Evolutionary conservation across 148 eudicot species (phyloP).

Genomic region (Camellia lanceoleosa): DNA sequence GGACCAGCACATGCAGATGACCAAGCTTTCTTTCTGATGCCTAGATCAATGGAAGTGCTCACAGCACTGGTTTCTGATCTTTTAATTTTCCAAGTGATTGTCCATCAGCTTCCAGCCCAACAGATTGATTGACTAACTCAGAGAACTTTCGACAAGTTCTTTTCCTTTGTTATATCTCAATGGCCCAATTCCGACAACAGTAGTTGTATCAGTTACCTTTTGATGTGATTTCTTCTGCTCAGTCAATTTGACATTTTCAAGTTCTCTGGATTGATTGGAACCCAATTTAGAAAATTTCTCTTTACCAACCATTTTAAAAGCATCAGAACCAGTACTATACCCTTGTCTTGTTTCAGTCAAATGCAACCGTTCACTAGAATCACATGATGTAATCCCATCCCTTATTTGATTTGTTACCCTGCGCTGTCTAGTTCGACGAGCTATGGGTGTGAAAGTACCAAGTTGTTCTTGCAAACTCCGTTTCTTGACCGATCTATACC

Average conservation of each 20-base stretch:
- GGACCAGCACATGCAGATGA: constrained; percentile 21
- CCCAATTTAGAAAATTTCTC: constrained; percentile 13
- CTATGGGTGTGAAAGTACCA: constrained; percentile 29
- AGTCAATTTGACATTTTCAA: constrained; percentile 14
- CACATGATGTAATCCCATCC: constrained; percentile 11
- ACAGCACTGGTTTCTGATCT: constrained; percentile 25
- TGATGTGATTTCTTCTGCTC: constrained; percentile 8
- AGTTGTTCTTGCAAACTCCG: constrained; percentile 17
- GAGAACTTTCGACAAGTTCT: constrained; percentile 25
- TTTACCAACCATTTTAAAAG: constrained; percentile 9
- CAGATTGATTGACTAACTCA: constrained; percentile 14
- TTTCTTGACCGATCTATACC: constrained; percentile 29
- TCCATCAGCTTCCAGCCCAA: constrained; percentile 18
- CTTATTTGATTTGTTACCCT: constrained; percentile 13
- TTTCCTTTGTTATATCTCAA: constrained; percentile 20
- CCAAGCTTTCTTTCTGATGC: constrained; percentile 18
- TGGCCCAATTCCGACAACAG: constrained; percentile 20
- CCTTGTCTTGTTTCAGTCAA: constrained; percentile 26
- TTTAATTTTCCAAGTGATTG: constrained; percentile 23
- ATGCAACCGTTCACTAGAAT: constrained; percentile 19
- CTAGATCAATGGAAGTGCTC: constrained; percentile 16
- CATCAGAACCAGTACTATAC: constrained; percentile 12
- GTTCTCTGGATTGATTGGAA: constrained; percentile 12
- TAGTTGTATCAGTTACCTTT: constrained; percentile 10
- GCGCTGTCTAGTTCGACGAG: constrained; percentile 44